Evolutionary conservation across 768 basidiomycete species (phyloP), one percentile per base, ranked within the genome.

Genomic region (Lactarius indigo): DNA sequence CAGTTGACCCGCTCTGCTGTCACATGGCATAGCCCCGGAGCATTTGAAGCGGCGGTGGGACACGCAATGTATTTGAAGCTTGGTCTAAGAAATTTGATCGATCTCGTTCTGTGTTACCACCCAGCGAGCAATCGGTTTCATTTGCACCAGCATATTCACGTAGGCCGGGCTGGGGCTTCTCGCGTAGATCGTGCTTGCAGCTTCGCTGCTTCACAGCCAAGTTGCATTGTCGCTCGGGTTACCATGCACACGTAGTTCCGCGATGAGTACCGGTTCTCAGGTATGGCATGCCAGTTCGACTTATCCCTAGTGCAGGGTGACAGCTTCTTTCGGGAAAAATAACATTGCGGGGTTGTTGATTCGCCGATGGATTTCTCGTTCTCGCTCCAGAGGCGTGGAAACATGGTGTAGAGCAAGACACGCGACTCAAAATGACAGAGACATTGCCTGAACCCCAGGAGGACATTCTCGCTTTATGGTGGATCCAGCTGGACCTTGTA

Each of bases 171-270:
- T 28, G 5, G 28, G 37, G 10, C 52, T 55, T 55, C 52, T 62
- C 52, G n/a, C n/a, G 52, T 28, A 37, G 52, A 28, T 47, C 44
- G 5, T 47, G 44, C n/a, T 23, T 23, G 4, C 18, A 3, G 10
- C 18, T 28, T 20, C 13, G 39, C 37, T 31, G 37, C 9, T 37
- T 55, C 35, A 39, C 37, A 12, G 50, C 20, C 28, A n/a, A 52
- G 28, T 20, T 62, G 35, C 12, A 26, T 62, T 54, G 12, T 18
- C 20, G 10, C 10, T 23, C 44, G n/a, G 44, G 61, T 54, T n/a
- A 55, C 61, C 20, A 20, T 26, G 13, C 61, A 55, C 9, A 55
- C 44, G 61, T 55, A 52, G 50, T 54, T 55, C 52, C 35, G 44
- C 3, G 52, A 62, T 54, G 37, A 30, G 18, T 52, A n/a, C 20